Evolutionary conservation across 257 asterid genomes (phyloP), one percentile per base, ranked within the genome.

Genomic region (Ilex aquifolium): DNA sequence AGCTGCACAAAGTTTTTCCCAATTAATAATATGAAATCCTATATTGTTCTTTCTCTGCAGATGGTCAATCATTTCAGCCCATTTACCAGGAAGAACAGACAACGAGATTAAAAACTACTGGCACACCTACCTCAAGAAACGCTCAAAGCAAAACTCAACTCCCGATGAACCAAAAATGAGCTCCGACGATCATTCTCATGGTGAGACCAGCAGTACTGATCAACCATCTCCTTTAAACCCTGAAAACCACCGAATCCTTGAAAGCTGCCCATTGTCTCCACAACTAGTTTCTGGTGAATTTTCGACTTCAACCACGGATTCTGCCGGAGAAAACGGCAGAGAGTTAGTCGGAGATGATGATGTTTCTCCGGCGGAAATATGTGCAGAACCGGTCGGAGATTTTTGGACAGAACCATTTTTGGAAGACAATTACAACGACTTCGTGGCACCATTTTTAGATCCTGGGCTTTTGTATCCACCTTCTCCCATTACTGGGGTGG

Each of bases 391-490:
- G 3, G 51, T 2, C 2, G 51, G 51, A 10, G 51, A 46, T 46
- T 46, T 46, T 13, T 46, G 51, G 51, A 8, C 51, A 46, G 51
- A 46, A 46, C 51, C 51, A 46, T 46, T 46, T 13, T 46, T 46
- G 51, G 51, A 8, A 8, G 51, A 46, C 2, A 8, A 46, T 13
- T 8, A 13, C 51, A 46, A 46, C 9, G 51, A 46, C 7, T 36
- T 36, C 40, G 6, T 9, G 14, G 44, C 52, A 42, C 56, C 72
- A 31, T 39, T 50, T 36, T 14, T 60, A 16, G 48, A 67, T 13
- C n/a, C 2, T 31, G 72, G 54, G 42, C 66, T 69, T 8, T 29
- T 64, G n/a, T 68, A 56, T 54, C 75, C 81, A n/a, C 65, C 75
- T 44, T 69, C 72, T n/a, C 70, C 73, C 53, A 52, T 69, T 21